phyloP scores from a whole-genome alignment of 164 flowering plant genomes.

The Umbilicus rupestris region DNA sequence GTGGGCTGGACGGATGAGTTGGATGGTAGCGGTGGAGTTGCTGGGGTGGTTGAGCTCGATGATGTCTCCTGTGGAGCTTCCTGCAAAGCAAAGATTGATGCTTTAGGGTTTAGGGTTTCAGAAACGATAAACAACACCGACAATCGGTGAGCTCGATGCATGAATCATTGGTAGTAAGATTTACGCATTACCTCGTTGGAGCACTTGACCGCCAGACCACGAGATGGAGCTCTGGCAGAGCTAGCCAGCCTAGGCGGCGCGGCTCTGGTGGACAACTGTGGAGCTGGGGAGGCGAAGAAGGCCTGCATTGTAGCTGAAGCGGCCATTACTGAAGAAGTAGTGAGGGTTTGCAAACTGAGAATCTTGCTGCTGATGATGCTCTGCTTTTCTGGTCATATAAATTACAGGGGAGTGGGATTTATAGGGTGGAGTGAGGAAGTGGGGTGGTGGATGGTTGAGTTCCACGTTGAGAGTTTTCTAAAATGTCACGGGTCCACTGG shows the following conservation, averaged over 20 bases:
- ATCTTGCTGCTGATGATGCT: too few relatives aligned
- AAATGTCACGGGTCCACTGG: neutral
- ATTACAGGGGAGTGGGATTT: neutral
- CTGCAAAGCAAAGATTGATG: too few relatives aligned
- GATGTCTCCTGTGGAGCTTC: too few relatives aligned
- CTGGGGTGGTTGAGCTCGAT: neutral
- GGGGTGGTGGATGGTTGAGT: neutral
- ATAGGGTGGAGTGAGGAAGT: neutral
- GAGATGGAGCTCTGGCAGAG: neutral
- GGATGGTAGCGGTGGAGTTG: conserved; percentile 7
- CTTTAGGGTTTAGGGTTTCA: too few relatives aligned
- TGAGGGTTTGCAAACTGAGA: too few relatives aligned
- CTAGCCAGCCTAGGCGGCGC: too few relatives aligned
- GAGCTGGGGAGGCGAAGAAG: neutral
- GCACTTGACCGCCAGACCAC: neutral
- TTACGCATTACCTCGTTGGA: neutral
- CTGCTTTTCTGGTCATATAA: too few relatives aligned
- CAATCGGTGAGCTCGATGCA: too few relatives aligned
- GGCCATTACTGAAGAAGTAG: neutral
- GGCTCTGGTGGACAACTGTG: neutral
- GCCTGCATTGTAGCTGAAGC: neutral
- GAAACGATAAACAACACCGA: too few relatives aligned
- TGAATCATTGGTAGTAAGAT: too few relatives aligned
- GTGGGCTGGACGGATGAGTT: conserved; percentile 17
- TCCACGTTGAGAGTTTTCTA: neutral